Percentiles rank a stretch among this genome's conserved stretches.
These are phyloP conservation scores for Neofusicoccum sp. DNA, from an alignment of 2,329 filamentous ascomycete genomes.

Conservation along the genomic window DNA sequence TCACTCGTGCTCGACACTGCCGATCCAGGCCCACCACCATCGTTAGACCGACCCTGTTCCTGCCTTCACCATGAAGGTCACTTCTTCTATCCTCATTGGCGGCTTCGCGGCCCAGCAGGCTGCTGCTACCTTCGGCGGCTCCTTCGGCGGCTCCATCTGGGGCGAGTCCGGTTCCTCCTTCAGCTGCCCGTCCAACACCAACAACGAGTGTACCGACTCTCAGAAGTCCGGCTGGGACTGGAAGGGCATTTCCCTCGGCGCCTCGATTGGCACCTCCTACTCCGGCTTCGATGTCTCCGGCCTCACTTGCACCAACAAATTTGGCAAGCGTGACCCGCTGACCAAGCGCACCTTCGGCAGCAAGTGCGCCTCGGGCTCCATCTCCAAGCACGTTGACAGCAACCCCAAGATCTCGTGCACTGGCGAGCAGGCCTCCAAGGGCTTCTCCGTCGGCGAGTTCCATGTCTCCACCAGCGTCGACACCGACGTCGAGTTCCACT, in stretches of 20 bases:
- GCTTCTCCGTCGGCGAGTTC: conserved; percentile 76
- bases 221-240: conserved; percentile 76
- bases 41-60: conserved; percentile 18
- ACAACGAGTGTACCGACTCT: conserved; percentile 75
- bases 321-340: conserved; percentile 61
- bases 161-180: conserved; percentile 57
- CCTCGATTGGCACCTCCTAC: conserved; percentile 53
- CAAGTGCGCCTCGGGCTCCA: conserved; percentile 47
- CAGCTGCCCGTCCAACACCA: conserved; percentile 68
- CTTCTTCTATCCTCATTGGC: conserved; percentile 47
- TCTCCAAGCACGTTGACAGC: conserved; percentile 56
- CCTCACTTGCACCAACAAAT: conserved; percentile 67
- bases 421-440: conserved; percentile 46
- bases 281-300: conserved; percentile 74
- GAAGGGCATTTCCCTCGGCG: conserved; percentile 62
- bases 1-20: conserved; percentile 24
- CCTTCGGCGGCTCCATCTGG: conserved; percentile 43
- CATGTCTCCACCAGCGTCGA: conserved; percentile 75
- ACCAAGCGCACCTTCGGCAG: conserved; percentile 44
- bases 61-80: conserved; percentile 47
- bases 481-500: conserved; percentile 81
- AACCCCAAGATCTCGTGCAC: conserved; percentile 62
- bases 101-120: conserved; percentile 51
- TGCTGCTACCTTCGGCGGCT: conserved; percentile 30
- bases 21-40: conserved; percentile 26